Percentiles rank a stretch among this genome's conserved stretches.
These are phyloP conservation scores for Streptanthus diversifolius DNA, from an alignment of 345 rosid genomes.

Conservation along the genomic window DNA sequence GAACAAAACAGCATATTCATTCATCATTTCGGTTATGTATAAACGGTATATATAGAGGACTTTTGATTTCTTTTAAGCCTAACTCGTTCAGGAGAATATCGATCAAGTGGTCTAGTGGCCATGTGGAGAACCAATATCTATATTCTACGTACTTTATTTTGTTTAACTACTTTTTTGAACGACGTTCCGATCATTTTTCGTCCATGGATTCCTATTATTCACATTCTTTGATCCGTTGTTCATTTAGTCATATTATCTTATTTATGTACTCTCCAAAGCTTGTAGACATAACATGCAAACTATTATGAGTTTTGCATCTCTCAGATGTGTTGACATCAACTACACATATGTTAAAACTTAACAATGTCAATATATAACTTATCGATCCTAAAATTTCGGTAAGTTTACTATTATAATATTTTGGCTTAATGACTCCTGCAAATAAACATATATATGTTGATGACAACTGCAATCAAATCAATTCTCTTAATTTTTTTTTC, in stretches of 20 bases:
- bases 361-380: no score
- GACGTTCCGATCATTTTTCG: neutral
- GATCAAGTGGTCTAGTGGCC: slow-evolving; percentile 6
- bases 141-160: neutral
- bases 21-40: neutral
- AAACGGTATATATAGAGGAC: neutral
- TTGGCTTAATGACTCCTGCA: no score
- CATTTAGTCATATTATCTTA: neutral
- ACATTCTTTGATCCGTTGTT: neutral
- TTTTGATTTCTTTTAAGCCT: neutral
- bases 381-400: no score
- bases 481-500: no score
- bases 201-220: neutral
- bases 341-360: no score
- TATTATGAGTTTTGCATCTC: no score
- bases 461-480: no score
- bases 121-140: neutral
- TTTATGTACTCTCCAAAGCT: neutral
- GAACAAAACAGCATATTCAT: neutral
- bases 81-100: neutral
- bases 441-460: no score
- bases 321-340: no score
- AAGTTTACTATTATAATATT: no score
- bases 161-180: neutral
- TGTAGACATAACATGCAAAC: no score